Conservation (phyloP, 441 rosid genomes). For the Brassica hybrid region DNA sequence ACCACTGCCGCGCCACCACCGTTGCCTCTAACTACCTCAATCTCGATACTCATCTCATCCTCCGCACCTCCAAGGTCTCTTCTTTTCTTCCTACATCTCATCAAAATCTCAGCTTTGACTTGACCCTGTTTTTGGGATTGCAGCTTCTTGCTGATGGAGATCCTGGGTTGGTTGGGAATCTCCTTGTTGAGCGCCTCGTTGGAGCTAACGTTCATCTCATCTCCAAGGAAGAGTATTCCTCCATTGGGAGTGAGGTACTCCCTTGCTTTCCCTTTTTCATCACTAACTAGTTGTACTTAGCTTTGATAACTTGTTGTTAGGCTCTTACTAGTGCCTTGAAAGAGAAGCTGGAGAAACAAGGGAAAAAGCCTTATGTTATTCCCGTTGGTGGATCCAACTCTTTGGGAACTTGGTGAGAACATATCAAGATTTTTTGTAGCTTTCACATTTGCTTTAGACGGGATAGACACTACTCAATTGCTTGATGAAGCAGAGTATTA, state of each 20-base stretch:
- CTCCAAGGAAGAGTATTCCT: slow-evolving; percentile 87
- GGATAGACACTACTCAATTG: not conserved
- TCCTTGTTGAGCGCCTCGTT: slow-evolving; percentile 84
- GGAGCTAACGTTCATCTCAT: slow-evolving; percentile 90
- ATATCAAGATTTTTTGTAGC: not conserved
- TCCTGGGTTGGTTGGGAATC: slow-evolving; percentile 90
- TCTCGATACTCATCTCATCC: slow-evolving; percentile 77
- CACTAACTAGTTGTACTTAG: no score
- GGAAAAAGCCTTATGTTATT: slow-evolving; percentile 87
- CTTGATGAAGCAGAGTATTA: not conserved
- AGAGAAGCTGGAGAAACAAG: slow-evolving; percentile 79
- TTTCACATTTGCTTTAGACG: not conserved
- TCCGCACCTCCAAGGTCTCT: slow-evolving; percentile 83
- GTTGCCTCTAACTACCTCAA: slow-evolving; percentile 90
- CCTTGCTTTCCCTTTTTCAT: no score
- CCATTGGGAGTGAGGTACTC: slow-evolving; percentile 59
- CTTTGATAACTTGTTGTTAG: slow-evolving; percentile 34
- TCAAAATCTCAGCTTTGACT: slow-evolving; percentile 17
- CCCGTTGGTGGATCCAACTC: slow-evolving; percentile 98
- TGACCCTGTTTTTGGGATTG: slow-evolving; percentile 17
- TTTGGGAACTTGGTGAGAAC: slow-evolving; percentile 90
- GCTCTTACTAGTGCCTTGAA: slow-evolving; percentile 71
- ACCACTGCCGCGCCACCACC: slow-evolving; percentile 95
- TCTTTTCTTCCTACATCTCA: not conserved
- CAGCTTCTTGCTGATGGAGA: slow-evolving; percentile 77